Evolutionary conservation across 148 eudicot species (phyloP), one percentile per base, ranked within the genome.

Genomic region (Silene latifolia): DNA sequence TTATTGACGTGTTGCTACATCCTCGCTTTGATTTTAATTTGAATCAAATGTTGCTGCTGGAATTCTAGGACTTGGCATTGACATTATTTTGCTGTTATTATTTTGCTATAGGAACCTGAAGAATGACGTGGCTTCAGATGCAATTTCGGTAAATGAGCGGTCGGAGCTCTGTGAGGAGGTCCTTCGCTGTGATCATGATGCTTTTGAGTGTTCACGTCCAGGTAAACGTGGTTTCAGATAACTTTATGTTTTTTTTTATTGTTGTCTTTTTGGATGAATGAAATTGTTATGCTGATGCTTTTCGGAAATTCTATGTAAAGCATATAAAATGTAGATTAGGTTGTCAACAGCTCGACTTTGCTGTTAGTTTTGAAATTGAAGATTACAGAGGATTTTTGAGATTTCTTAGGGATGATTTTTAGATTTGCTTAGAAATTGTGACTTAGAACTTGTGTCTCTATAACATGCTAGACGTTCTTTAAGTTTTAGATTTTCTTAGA

Each of bases 91-190:
- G 23, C 48, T 70, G 42, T 19, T 78, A 11, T n/a, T n/a, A n/a
- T n/a, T n/a, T n/a, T 80, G 29, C 21, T 24, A 65, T 86, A 95
- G 97, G 87, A 87, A 85, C 84, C 85, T 92, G 18, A 88, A 78
- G 79, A 71, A 76, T 71, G 96, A 89, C 63, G 85, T 77, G 59
- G 68, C 48, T 79, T 69, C 64, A 20, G 71, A 63, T 71, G 72
- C 77, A 42, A 69, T 63, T 78, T 84, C 87, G 59, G 74, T 70
- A 27, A 72, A 54, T 69, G 90, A 86, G 35, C 84, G 82, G 63
- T 73, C 77, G 58, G 87, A 85, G 76, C 91, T 95, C 47, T 85
- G 82, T 67, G 81, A 85, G 76, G 96, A 95, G 79, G 96, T 95
- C 68, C 87, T 95, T 72, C 86, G 82, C 61, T 78, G 60, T 69